These are phyloP conservation scores for Peronospora tabacina DNA, from an alignment of 352 stramenopile species.

Conservation along the genomic window DNA sequence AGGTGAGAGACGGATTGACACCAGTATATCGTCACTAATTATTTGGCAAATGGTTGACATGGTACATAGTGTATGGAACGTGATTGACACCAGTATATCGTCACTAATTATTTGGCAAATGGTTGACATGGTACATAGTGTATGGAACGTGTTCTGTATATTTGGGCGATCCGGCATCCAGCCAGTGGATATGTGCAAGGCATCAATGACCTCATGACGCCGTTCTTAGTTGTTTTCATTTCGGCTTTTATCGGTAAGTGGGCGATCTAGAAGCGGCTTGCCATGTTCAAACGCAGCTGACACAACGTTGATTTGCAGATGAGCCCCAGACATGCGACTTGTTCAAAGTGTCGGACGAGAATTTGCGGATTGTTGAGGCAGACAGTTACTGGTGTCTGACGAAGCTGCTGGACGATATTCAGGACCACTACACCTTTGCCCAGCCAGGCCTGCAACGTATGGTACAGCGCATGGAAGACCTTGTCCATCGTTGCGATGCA, in stretches of 20 bases:
- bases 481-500: slow-evolving; percentile 94
- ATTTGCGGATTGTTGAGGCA: slow-evolving; percentile 88
- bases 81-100: background rate
- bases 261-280: no score
- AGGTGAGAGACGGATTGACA: slow-evolving; percentile 35
- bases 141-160: slow-evolving; percentile 97
- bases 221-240: slow-evolving; percentile 96
- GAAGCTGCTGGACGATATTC: slow-evolving; percentile 97
- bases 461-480: slow-evolving; percentile 95
- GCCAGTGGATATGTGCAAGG: slow-evolving; percentile 98
- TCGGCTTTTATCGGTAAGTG: slow-evolving; percentile 63
- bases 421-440: slow-evolving; percentile 98
- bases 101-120: slow-evolving; percentile 6
- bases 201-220: slow-evolving; percentile 98
- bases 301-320: slow-evolving; percentile 29
- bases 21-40: background rate
- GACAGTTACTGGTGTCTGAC: slow-evolving; percentile 99
- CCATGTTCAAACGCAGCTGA: slow-evolving; percentile 1
- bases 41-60: slow-evolving; percentile 4
- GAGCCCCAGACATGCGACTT: slow-evolving; percentile 74
- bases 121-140: slow-evolving; percentile 33
- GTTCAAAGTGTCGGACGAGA: slow-evolving; percentile 48
- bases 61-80: slow-evolving; percentile 85
- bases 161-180: slow-evolving; percentile 98
- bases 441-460: slow-evolving; percentile 98